Conservation (phyloP, 129 eudicot genomes). For the Apium graveolens region DNA sequence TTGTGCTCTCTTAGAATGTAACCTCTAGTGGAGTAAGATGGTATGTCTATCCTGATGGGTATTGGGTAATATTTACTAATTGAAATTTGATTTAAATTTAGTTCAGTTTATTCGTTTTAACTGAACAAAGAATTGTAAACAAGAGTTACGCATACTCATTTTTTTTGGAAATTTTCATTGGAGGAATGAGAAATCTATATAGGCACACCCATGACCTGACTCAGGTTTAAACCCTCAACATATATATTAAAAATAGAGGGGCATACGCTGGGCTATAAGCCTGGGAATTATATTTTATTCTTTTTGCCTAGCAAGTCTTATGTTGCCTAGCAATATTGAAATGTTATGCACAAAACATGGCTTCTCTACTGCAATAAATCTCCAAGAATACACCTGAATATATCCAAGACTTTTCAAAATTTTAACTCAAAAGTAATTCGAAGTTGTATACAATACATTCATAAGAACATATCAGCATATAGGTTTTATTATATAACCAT, state of each 20-base stretch:
- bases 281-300: background rate
- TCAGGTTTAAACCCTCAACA: background rate
- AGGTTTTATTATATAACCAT: background rate
- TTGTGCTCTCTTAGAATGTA: background rate
- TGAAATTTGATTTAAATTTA: no score
- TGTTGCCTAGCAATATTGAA: background rate
- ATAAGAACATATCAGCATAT: background rate
- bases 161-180: background rate
- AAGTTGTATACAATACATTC: background rate
- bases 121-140: background rate
- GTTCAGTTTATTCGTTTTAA: background rate
- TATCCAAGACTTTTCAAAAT: background rate
- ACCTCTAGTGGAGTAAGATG: background rate
- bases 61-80: no score
- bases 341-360: background rate
- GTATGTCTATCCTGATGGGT: background rate
- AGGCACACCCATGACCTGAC: background rate
- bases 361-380: background rate
- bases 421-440: background rate
- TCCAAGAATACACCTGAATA: background rate
- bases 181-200: background rate
- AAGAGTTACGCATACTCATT: background rate
- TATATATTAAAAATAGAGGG: background rate
- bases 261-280: background rate
- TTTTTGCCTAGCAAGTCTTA: background rate